Evolutionary conservation across 495 filamentous ascomycete species (phyloP).

Genomic region (Sphaerosporella brunnea): DNA sequence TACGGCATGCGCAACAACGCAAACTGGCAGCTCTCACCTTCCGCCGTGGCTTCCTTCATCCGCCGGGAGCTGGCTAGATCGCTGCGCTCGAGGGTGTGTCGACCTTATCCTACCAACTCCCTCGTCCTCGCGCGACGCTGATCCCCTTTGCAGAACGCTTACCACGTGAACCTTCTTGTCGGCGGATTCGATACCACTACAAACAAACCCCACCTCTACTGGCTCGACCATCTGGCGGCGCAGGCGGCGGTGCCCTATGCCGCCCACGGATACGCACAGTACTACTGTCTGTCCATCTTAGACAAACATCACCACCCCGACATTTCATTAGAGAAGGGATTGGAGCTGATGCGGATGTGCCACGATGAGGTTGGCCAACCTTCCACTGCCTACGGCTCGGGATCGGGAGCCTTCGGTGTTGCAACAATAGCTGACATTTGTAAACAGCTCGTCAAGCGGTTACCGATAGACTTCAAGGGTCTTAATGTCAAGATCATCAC

Average conservation of each 20-base stretch:
- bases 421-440: no score
- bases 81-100: conserved; percentile 50
- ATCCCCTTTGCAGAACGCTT: conserved; percentile 41
- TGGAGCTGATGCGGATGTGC: conserved; percentile 75
- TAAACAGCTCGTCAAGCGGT: conserved; percentile 52
- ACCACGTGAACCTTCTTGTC: conserved; percentile 87
- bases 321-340: conserved; percentile 65
- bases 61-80: conserved; percentile 78
- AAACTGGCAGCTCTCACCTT: conserved; percentile 55
- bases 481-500: conserved; percentile 82
- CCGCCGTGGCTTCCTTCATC: conserved; percentile 78
- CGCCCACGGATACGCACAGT: conserved; percentile 95
- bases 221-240: conserved; percentile 90
- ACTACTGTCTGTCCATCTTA: conserved; percentile 61
- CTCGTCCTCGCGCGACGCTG: background rate
- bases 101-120: background rate
- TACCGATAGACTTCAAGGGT: conserved; percentile 98
- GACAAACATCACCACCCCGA: conserved; percentile 97
- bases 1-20: conserved; percentile 96
- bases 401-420: no score
- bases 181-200: conserved; percentile 82
- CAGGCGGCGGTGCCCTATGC: conserved; percentile 80
- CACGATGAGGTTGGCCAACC: conserved; percentile 49
- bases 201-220: conserved; percentile 75
- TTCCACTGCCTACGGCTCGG: no score